Evolutionary conservation across 2,329 filamentous ascomycete genomes (phyloP), one percentile per base, ranked within the genome.

Genomic region (Cladosporium oxysporum): DNA sequence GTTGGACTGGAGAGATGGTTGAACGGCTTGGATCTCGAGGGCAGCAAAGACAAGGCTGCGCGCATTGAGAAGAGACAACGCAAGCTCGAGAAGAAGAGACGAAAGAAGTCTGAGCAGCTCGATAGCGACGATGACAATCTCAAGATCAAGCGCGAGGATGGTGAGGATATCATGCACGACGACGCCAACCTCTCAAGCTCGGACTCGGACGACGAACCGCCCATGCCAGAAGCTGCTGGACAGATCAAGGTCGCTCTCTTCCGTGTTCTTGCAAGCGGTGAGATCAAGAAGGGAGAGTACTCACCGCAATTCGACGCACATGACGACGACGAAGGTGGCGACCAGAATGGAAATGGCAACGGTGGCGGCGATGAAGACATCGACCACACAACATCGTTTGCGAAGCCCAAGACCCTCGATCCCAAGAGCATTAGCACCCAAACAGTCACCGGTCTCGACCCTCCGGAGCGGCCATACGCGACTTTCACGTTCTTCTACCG

Each of bases 241-340:
- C 95, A 99, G 80, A 99, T 99, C 82, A 98, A 98, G 80, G 93
- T 99, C 21, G 93, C 94, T 69, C 88, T 99, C 81, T 98, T 97
- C 79, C 89, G 95, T 31, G 95, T 99, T 10, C 83, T 98, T 55
- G 95, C 95, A 1, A 97, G 93, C 7, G 95, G 95, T 16, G 95
- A 98, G 78, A 96, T 99, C 76, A 98, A 97, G 81, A 92, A 93
- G 76, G 95, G 95, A 69, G 95, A 99, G 79, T 99, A 98, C 79
- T 97, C 93, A 1, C 95, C 95, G 14, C 95, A 98, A 75, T 98
- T 98, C 70, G 93, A 97, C 77, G 94, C 94, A 2, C 92, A 98
- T 73, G 95, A 98, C 74, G 94, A 97, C 69, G 93, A 97, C 68
- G 93, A 97, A 77, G 79, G 64, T 78, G 84, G 31, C 79, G 80